These are phyloP conservation scores for Hyphodiscus hymeniophilus DNA, from an alignment of 495 filamentous ascomycete genomes.

Conservation along the genomic window DNA sequence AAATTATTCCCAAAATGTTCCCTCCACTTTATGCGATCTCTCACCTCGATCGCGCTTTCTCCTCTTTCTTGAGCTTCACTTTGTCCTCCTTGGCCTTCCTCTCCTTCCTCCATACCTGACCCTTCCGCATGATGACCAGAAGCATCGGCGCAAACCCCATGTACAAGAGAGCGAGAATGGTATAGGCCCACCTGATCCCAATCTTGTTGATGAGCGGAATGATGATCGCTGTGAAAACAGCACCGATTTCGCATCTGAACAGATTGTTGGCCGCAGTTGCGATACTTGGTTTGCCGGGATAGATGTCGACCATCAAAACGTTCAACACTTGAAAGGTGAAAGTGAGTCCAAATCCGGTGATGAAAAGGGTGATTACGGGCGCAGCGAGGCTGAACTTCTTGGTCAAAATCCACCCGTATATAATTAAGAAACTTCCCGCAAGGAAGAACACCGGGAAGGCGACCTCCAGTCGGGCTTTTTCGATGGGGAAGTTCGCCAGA, in stretches of 20 bases:
- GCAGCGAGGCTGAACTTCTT: constrained; percentile 34
- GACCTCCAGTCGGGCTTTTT: constrained; percentile 52
- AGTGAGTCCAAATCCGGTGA: constrained; percentile 42
- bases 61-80: not conserved
- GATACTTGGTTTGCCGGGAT: constrained; percentile 50
- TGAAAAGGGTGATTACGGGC: constrained; percentile 46
- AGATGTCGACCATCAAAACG: constrained; percentile 59
- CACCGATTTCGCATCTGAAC: constrained; percentile 58
- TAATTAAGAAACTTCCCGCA: constrained; percentile 30
- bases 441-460: constrained; percentile 42
- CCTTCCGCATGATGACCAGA: constrained; percentile 7
- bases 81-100: constrained; percentile 7
- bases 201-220: constrained; percentile 57
- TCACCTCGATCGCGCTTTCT: not conserved
- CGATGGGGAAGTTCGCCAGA: constrained; percentile 54
- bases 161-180: constrained; percentile 42
- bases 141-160: constrained; percentile 10
- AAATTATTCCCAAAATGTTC: too few species aligned
- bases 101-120: constrained; percentile 9
- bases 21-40: not conserved
- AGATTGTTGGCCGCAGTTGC: constrained; percentile 68
- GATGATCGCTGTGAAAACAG: constrained; percentile 56
- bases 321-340: constrained; percentile 42
- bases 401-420: constrained; percentile 52
- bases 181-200: constrained; percentile 61